These are phyloP conservation scores for Pseudopyricularia cyperi DNA, from an alignment of 2,329 filamentous ascomycete species.

Conservation along the genomic window DNA sequence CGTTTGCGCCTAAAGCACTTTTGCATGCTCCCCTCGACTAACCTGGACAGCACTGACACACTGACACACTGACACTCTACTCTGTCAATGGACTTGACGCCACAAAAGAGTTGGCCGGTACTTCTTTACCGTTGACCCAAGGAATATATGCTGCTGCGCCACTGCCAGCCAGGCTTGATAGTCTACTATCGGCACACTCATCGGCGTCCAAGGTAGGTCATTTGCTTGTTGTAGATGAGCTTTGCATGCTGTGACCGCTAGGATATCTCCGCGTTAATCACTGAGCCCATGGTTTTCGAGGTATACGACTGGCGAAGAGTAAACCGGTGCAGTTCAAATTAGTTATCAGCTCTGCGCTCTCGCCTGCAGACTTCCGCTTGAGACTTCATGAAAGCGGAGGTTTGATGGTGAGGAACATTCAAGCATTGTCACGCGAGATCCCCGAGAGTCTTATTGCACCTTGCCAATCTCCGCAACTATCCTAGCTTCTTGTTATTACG, in stretches of 20 bases:
- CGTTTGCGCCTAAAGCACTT: neutral
- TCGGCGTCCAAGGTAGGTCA: neutral
- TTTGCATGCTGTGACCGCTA: conserved; percentile 39
- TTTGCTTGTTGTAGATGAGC: neutral
- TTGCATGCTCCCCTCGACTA: neutral
- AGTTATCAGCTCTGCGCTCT: conserved; percentile 44
- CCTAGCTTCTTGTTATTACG: no score
- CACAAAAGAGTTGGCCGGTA: no score
- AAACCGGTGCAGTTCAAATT: conserved; percentile 34
- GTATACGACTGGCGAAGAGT: conserved; percentile 90
- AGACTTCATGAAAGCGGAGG: conserved; percentile 55
- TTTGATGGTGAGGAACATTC: conserved; percentile 77
- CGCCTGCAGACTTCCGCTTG: conserved; percentile 67
- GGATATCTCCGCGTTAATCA: conserved; percentile 81
- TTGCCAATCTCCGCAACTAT: no score
- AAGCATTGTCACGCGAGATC: neutral
- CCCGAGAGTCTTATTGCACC: no score
- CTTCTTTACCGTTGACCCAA: no score
- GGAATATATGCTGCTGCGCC: neutral
- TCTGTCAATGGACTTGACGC: no score
- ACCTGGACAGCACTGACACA: neutral
- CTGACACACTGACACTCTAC: no score
- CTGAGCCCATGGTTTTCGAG: conserved; percentile 62
- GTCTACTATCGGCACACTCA: neutral
- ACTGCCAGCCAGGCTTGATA: neutral